Conservation (phyloP, 202 grass and related monocot genomes). For the Dendrocalamus latiflorus region DNA sequence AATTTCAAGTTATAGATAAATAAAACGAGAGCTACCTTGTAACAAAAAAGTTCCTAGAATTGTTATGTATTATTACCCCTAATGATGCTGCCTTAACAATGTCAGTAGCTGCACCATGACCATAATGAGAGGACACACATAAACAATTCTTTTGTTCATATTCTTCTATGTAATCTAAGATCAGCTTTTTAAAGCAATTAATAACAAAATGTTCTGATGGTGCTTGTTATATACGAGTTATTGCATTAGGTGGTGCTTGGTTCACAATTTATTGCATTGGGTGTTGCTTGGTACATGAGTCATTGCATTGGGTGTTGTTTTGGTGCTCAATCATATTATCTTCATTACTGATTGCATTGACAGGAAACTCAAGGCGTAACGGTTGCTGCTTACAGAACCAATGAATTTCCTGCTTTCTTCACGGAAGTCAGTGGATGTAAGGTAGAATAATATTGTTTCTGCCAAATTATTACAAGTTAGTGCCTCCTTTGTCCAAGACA, state of each 20-base stretch:
- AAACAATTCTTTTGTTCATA: neutral
- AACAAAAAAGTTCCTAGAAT: too few relatives aligned
- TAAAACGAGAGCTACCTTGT: too few relatives aligned
- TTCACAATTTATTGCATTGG: neutral
- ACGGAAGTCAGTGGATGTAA: conserved; percentile 80
- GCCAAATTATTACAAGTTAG: neutral
- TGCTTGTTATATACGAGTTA: neutral
- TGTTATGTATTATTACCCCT: neutral
- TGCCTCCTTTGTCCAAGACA: neutral
- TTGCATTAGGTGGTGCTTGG: neutral
- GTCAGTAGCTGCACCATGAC: neutral
- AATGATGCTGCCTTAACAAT: neutral
- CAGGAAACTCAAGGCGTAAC: conserved; percentile 99
- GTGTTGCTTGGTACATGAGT: neutral
- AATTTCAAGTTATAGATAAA: too few relatives aligned
- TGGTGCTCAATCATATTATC: neutral
- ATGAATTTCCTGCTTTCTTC: too few relatives aligned
- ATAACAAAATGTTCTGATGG: neutral
- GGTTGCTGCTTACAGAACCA: too few relatives aligned
- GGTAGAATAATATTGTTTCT: conserved; percentile 41
- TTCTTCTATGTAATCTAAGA: neutral
- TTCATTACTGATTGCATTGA: conserved; percentile 1
- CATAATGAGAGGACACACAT: neutral
- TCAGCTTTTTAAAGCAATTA: neutral
- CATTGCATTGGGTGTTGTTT: neutral